These are phyloP conservation scores for Backusella parvicylindrica DNA, from an alignment of 192 early-diverging fungal species.

Conservation along the genomic window DNA sequence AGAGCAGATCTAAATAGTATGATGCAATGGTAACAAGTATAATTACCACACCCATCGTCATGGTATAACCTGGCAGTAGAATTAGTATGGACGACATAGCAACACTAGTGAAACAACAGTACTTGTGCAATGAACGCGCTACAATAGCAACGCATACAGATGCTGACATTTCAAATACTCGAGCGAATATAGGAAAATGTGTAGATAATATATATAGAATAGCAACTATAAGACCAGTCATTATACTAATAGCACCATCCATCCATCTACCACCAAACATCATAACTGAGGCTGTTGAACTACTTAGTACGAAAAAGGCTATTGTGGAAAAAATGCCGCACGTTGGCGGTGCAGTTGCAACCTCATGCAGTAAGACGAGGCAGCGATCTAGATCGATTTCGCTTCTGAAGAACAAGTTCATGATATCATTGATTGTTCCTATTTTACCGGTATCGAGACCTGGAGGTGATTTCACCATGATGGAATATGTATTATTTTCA, in stretches of 20 bases:
- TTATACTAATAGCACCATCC: constrained; percentile 45
- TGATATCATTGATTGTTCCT: constrained; percentile 54
- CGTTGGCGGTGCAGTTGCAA: constrained; percentile 54
- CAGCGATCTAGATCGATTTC: constrained; percentile 52
- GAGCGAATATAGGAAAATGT: constrained; percentile 58
- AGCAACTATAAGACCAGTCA: constrained; percentile 57
- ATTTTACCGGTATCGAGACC: constrained; percentile 73
- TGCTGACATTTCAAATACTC: constrained; percentile 54
- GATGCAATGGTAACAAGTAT: neutral
- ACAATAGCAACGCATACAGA: constrained; percentile 31
- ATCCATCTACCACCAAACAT: constrained; percentile 61
- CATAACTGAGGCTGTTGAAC: constrained; percentile 53
- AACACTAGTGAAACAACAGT: constrained; percentile 33
- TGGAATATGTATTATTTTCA: constrained; percentile 60
- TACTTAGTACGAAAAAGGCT: constrained; percentile 43
- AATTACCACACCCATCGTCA: constrained; percentile 71
- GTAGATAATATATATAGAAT: constrained; percentile 56
- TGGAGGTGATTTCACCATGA: constrained; percentile 55
- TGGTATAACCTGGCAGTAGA: constrained; percentile 70
- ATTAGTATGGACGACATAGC: constrained; percentile 43
- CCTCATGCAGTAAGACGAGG: constrained; percentile 48
- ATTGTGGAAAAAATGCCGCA: constrained; percentile 54
- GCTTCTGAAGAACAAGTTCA: constrained; percentile 49
- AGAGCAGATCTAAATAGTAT: neutral
- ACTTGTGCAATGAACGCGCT: constrained; percentile 23